Evolutionary conservation across 768 basidiomycete genomes (phyloP), one percentile per base, ranked within the genome.

Genomic region (Suillus subalutaceus): DNA sequence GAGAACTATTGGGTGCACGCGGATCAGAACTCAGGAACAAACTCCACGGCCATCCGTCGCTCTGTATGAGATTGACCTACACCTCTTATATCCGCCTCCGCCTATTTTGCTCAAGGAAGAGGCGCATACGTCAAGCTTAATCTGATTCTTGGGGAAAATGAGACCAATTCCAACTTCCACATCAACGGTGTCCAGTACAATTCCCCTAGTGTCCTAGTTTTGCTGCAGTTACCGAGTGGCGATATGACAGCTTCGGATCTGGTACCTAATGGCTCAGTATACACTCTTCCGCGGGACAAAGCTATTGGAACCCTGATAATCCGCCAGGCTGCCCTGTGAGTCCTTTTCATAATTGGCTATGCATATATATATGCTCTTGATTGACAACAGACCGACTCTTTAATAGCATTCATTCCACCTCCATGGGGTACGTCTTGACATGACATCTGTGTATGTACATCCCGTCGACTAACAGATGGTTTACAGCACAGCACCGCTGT

Each of bases 171-270:
- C 50, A 26, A 26, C 50, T 52, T 50, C 50, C 73, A 52, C 4
- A 73, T 80, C 18, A 83, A 83, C 48, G 78, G 75, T 26, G 67
- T 72, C 4, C 66, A 72, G 1, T 83, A 80, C 60, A 35, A 56
- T 23, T 75, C 80, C 9, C 81, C 81, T 1, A 72, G 75, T 7
- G 72, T 73, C 3, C 85, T 85, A 3, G 83, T 85, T 3, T 71
- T 85, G 4, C 69, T 86, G 60, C 85, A 86, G 60, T 73, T 82
- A 52, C 50, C 84, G 44, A 82, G 79, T 52, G 83, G 84, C 5
- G 70, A 76, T 1, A 56, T 61, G 8, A 70, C 74, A 4, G 75
- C 84, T 0, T 71, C 75, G 16, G 71, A 75, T 18, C 72, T 86
- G 32, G 77, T 80, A 6, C 77, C 80, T 5, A 53, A 75, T 12